phyloP scores from a whole-genome alignment of 2,329 filamentous ascomycete species.

The Talaromyces sp. region DNA sequence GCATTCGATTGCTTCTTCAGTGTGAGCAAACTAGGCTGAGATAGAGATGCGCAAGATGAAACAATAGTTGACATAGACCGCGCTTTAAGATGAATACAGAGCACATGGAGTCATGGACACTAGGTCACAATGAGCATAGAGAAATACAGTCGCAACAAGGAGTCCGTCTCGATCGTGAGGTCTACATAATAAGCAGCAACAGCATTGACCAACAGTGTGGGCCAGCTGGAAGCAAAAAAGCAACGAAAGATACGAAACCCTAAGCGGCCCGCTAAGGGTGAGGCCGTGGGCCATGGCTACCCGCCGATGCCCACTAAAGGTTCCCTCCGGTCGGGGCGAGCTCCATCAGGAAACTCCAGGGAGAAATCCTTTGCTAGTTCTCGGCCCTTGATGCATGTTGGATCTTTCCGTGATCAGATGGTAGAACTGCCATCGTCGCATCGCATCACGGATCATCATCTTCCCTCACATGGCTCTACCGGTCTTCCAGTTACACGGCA shows the following conservation, averaged over 20 bases:
- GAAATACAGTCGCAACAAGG: not conserved
- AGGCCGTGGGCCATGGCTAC: not conserved
- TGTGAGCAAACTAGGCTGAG: not conserved
- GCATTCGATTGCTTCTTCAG: not conserved
- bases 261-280: constrained; percentile 12
- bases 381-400: not conserved
- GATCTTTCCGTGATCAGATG: not conserved
- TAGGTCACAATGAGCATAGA: not conserved
- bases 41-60: not conserved
- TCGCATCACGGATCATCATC: not conserved
- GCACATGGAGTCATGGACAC: too few species aligned
- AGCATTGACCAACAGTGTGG: constrained; percentile 2
- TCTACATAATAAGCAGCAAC: not conserved
- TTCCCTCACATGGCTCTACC: not conserved
- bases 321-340: constrained; percentile 9
- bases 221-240: not conserved
- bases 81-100: not conserved
- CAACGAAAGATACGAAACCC: not conserved
- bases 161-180: not conserved
- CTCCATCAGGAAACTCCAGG: not conserved
- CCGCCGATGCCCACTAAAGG: not conserved
- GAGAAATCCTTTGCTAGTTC: not conserved
- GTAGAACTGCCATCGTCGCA: not conserved
- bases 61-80: not conserved
- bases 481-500: not conserved